Evolutionary conservation across 2,329 filamentous ascomycete genomes (phyloP), one percentile per base, ranked within the genome.

Genomic region (Cladosporium sphaerospermum): DNA sequence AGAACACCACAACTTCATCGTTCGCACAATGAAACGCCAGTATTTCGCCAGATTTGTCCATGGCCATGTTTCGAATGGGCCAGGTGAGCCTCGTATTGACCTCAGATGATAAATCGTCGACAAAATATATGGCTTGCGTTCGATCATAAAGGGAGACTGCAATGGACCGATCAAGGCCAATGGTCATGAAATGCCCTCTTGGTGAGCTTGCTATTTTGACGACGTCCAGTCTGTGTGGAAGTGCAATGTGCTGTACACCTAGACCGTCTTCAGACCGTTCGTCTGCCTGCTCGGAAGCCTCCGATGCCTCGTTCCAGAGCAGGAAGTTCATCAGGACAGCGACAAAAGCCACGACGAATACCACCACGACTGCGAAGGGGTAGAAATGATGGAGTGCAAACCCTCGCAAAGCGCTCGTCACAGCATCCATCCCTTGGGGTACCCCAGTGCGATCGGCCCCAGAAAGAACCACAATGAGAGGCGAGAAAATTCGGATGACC

Each of bases 321-420:
- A 92, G 73, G 61, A 86, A 88, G 57, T 84, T 88, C 74, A 88
- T 88, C 7, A 91, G 73, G 7, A 90, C 69, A 2, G 82, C 82
- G 23, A 91, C 78, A 14, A 80, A 79, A 8, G 82, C 82, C 13
- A 86, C 73, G 2, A 83, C 69, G 18, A 86, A 76, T 0, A 88
- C 67, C 3, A 88, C 73, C 10, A 81, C 78, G 7, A 88, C 71
- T 5, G 84, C 61, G 54, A 88, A 88, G 1, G 79, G 78, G 41
- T 82, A 75, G 59, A 91, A 86, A 64, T 91, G 86, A 59, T 86
- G 85, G 10, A 81, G 73, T 14, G 71, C 70, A 53, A 77, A 69
- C 33, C 67, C 68, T 10, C 67, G 69, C 13, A 77, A 54, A 2
- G 79, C 78, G 1, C 81, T 78, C 4, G 81, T 65, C 52, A 84